Base-by-base conservation (phyloP, 2,329 filamentous ascomycete species). In the Epichloe uncinata region DNA sequence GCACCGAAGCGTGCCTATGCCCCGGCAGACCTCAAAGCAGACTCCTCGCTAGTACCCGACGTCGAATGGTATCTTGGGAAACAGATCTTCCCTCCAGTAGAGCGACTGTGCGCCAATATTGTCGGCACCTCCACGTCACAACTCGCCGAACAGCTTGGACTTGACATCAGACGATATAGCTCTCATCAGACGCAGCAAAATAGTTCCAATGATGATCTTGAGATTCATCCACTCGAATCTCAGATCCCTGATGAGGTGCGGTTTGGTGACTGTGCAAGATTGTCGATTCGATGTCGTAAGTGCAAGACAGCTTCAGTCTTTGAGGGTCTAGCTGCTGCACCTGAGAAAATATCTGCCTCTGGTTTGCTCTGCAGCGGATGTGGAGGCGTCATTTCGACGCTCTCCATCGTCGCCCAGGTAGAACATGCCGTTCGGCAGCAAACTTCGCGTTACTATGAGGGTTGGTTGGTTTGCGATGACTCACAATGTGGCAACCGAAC, bases 11-110 rank as follows among this genome's bases (percentile, higher is more conserved):
- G 94, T 57, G 91, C 93, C 3, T 91, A 87, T 64, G 83, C 85
- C 5, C 84, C 87, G 1, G 84, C 89, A 51, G 93, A 98, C 64
- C 72, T 87, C 52, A 94, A 93, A 61, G 63, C 79, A 15, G 85
- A 86, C 57, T 82, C 84, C 1, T 83, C 73, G 1, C 75, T 98
- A 6, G 77, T 84, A 51, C 87, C 90, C 2, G 93, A 98, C 61
- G 79, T 96, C n/a, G 93, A 98, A 63, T 97, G 90, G 79, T 98
- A 98, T 66, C 80, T 98, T 38, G 85, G 88, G 72, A 98, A 98
- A 73, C 93, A 98, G 67, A 96, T 98, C 52, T 88, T 98, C 69
- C 93, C 93, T 11, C 93, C 93, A 0, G 93, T 98, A 26, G 93
- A 98, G 70, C 87, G 93, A 75, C 82, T 98, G 20, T 98, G 93